Evolutionary conservation across 2,329 filamentous ascomycete species (phyloP).

Genomic region (Epicoccum sorghinum): DNA sequence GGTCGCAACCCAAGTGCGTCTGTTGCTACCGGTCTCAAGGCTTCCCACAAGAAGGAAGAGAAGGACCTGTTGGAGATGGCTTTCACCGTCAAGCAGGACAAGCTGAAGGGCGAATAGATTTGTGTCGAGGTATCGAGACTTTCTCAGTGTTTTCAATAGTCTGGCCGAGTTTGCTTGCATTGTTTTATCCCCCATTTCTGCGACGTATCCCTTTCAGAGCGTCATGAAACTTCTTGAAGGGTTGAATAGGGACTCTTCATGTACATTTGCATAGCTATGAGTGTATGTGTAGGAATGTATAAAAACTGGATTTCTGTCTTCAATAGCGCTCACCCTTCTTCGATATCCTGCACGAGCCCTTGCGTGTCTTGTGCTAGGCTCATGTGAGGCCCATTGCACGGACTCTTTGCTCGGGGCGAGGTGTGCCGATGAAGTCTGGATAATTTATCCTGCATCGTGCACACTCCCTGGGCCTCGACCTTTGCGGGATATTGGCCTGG

Average conservation of each 20-base stretch:
- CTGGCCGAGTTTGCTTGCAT: slow-evolving; percentile 22
- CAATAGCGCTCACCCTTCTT: neutral
- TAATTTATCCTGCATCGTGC: slow-evolving; percentile 5
- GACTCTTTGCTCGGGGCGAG: slow-evolving; percentile 16
- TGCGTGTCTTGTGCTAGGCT: neutral
- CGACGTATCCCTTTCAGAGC: slow-evolving; percentile 10
- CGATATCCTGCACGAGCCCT: no score
- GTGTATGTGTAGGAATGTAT: slow-evolving; percentile 42
- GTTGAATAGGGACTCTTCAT: slow-evolving; percentile 25
- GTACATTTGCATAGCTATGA: slow-evolving; percentile 37
- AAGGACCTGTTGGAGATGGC: slow-evolving; percentile 75
- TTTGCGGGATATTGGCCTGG: slow-evolving; percentile 15
- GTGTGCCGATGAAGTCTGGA: slow-evolving; percentile 17
- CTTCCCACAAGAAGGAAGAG: slow-evolving; percentile 89
- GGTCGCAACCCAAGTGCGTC: slow-evolving; percentile 91
- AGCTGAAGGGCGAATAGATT: slow-evolving; percentile 67
- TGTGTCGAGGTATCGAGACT: neutral
- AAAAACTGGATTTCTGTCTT: slow-evolving; percentile 29
- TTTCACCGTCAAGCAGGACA: slow-evolving; percentile 68
- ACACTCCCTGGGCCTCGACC: slow-evolving; percentile 2
- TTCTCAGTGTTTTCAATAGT: slow-evolving; percentile 13
- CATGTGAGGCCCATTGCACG: slow-evolving; percentile 2
- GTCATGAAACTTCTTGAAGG: slow-evolving; percentile 12
- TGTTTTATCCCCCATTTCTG: slow-evolving; percentile 24
- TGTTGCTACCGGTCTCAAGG: slow-evolving; percentile 92